Conservation (phyloP, 208 protist genomes). For the Angomonas ambiguus region DNA sequence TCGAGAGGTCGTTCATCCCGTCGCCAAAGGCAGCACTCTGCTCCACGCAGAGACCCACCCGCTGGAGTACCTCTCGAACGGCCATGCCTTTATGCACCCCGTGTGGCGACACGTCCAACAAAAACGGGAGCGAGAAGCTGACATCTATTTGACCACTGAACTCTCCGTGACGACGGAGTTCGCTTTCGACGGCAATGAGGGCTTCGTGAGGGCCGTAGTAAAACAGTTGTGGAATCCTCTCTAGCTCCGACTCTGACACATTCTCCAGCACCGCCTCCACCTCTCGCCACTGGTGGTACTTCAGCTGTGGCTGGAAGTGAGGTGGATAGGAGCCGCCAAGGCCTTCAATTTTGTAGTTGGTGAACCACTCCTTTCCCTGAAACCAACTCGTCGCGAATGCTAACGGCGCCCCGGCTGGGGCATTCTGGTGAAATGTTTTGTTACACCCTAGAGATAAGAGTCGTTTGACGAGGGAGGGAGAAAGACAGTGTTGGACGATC, state of each 20-base stretch:
- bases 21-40: conserved; percentile 63
- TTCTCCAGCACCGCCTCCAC: conserved; percentile 12
- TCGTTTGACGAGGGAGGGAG: conserved; percentile 12
- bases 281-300: neutral
- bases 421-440: no score
- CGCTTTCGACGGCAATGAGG: conserved; percentile 13
- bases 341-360: conserved; percentile 10
- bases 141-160: conserved; percentile 13
- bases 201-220: conserved; percentile 23
- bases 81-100: conserved; percentile 51
- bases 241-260: conserved; percentile 3
- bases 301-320: conserved; percentile 22
- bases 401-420: no score
- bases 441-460: conserved; percentile 9
- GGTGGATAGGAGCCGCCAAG: conserved; percentile 24
- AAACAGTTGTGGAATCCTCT: conserved; percentile 30
- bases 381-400: conserved; percentile 25
- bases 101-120: conserved; percentile 32
- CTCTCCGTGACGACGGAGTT: conserved; percentile 5
- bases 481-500: conserved; percentile 14
- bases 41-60: conserved; percentile 17
- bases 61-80: conserved; percentile 30
- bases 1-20: conserved; percentile 61
- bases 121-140: conserved; percentile 29
- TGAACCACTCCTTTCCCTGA: conserved; percentile 29